Base-by-base conservation (phyloP, 441 rosid species). In the Macaranga tanarius region DNA sequence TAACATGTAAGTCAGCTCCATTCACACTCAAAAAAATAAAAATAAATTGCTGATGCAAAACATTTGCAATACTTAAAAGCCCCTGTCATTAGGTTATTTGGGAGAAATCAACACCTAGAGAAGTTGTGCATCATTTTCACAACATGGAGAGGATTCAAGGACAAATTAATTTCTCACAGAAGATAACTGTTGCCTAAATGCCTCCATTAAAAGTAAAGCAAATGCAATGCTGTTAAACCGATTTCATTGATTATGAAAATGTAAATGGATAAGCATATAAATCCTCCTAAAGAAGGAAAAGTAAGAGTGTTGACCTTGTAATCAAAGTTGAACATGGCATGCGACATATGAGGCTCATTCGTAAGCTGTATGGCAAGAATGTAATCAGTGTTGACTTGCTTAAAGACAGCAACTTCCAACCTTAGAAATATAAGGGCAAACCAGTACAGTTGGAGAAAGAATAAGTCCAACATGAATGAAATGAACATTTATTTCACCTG, bases 251-350 rank as follows among this genome's bases (percentile, higher is more conserved):
- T 28, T 66, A 15, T 13, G 22, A 50, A 16, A 25, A 50, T n/a
- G 22, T 19, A 59, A 44, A 45, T 26, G 15, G 4, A 38, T 58
- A 45, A 5, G 47, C 25, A 50, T 55, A 67, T 45, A 45, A 47
- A 59, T 17, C 19, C 45, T n/a, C 23, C 1, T 65, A 5, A 67
- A 71, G 40, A 67, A 55, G 40, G 12, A 5, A 62, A 20, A 28
- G 67, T 26, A 38, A 65, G 62, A 62, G 31, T 62, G 51, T 67
- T 69, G 12, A 95, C 99, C 97, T 91, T 91, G 88, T 90, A 92
- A 85, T 95, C 98, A 76, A 95, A 92, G 83, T 89, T 89, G 84
- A 86, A 76, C 89, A 90, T 87, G 75, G 86, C 98, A 28, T 92
- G 97, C 9, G 99, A 95, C 90, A 87, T 75, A 81, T 95, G 98